These are phyloP conservation scores for Ceratocystis smalleyi DNA, from an alignment of 2,329 filamentous ascomycete species.

Conservation along the genomic window DNA sequence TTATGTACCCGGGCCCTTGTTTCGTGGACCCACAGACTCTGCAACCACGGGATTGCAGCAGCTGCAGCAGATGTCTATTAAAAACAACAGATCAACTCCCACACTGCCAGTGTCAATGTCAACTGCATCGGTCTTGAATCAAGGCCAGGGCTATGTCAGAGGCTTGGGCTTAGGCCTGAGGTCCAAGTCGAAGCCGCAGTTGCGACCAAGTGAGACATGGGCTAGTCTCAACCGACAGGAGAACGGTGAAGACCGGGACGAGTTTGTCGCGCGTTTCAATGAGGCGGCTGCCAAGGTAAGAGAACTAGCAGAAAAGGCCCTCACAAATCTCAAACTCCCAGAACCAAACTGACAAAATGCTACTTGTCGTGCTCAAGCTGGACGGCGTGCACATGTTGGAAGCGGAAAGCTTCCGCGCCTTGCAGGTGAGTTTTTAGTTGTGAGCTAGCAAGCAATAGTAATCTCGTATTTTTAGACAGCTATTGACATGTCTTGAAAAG, in stretches of 20 bases:
- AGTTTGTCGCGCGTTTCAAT: constrained; percentile 45
- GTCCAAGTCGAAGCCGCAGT: constrained; percentile 12
- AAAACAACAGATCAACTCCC: constrained; percentile 13
- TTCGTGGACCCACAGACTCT: neutral
- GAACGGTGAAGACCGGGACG: constrained; percentile 32
- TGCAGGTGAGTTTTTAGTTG: constrained; percentile 22
- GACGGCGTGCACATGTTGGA: constrained; percentile 35
- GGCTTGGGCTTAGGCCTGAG: constrained; percentile 7
- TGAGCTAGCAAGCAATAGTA: neutral
- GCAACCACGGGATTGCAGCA: neutral
- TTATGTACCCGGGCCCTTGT: neutral
- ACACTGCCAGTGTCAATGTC: constrained; percentile 12
- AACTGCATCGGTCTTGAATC: neutral
- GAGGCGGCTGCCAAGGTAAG: constrained; percentile 41
- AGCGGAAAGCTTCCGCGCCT: constrained; percentile 25
- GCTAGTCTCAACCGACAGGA: constrained; percentile 23
- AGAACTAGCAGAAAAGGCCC: neutral
- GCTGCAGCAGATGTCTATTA: constrained; percentile 1
- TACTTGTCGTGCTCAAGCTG: constrained; percentile 24
- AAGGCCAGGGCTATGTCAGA: neutral
- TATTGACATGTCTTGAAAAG: constrained; percentile 18
- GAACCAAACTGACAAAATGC: neutral
- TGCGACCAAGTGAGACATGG: constrained; percentile 16
- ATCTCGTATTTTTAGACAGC: neutral
- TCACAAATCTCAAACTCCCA: neutral